Base-by-base conservation (phyloP, 441 rosid species). In the Populus hybrid region DNA sequence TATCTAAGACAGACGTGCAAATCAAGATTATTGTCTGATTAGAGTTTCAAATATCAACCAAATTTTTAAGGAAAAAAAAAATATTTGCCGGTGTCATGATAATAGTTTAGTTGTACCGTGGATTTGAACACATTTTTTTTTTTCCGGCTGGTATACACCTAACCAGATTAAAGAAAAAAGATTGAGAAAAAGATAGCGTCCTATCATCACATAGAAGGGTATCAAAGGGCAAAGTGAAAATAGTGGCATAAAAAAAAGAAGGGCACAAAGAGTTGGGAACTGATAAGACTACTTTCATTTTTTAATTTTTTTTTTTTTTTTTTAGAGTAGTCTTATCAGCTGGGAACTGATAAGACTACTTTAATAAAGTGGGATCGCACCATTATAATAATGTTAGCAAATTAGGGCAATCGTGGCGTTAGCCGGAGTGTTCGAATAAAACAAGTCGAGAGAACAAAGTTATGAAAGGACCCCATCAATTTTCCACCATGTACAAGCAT, bases 351-450 rank as follows among this genome's bases (percentile, higher is more conserved):
- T 23, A 63, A 21, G 66, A 63, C 42, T 16, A 2, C 81, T 73
- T 80, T 69, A 30, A 8, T 40, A 76, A 79, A 73, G 81, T 16
- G 21, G 38, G 69, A 50, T 46, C 71, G 28, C 8, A 5, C 14
- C 36, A 78, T 28, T 10, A 18, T 9, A 14, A 69, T 2, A 16
- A 2, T 40, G 46, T 38, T 1, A 36, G 10, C 10, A 9, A 76
- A 34, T 46, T 16, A 28, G 14, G 30, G 40, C 12, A 26, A 67
- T 75, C 38, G 42, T 64, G 40, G 76, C 35, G 79, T 10, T 64
- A 8, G 79, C 76, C 78, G 59, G 70, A 35, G 73, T 75, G 36
- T 34, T 59, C 28, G 20, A 69, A 77, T 18, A 30, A 34, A 70
- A 75, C 63, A 28, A 32, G 10, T 23, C 7, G 8, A 18, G 61